A percentile compares a stretch with the other conserved stretches of the same genome.
Conservation (phyloP, 2,329 filamentous ascomycete genomes). For the Talaromyces sp. region DNA sequence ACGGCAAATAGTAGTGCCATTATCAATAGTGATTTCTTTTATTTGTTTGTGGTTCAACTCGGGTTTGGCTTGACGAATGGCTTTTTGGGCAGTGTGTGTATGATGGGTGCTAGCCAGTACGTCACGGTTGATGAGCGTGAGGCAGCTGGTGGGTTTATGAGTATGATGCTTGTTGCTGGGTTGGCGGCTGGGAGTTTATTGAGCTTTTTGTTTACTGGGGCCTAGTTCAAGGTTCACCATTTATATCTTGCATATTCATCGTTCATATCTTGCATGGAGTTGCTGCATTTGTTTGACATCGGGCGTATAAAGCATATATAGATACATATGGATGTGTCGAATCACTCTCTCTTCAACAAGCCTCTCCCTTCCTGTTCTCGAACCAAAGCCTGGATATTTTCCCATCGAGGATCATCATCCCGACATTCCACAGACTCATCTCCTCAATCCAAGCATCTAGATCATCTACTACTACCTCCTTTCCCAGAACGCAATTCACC, state of each 20-base stretch:
- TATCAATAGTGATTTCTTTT: constrained; percentile 79
- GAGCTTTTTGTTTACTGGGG: constrained; percentile 64
- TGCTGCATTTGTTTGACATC: neutral
- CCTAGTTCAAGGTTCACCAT: constrained; percentile 1
- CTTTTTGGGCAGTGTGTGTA: constrained; percentile 77
- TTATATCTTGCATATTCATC: neutral
- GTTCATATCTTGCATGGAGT: neutral
- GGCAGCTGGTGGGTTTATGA: constrained; percentile 91
- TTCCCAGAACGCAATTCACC: neutral
- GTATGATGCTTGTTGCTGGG: constrained; percentile 77
- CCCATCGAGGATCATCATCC: neutral
- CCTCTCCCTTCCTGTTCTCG: neutral
- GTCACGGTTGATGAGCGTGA: constrained; percentile 79
- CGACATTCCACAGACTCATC: neutral
- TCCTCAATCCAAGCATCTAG: neutral
- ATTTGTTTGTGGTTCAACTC: constrained; percentile 75
- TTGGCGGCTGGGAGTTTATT: constrained; percentile 79
- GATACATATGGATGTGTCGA: neutral
- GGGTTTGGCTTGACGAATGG: constrained; percentile 82
- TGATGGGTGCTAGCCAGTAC: constrained; percentile 83
- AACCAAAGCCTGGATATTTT: neutral
- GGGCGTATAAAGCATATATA: neutral
- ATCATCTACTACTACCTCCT: neutral
- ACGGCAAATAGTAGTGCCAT: constrained; percentile 48
- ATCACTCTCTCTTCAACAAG: no score